Evolutionary conservation across 2,329 filamentous ascomycete species (phyloP).

Genomic region (Cladophialophora bantiana): DNA sequence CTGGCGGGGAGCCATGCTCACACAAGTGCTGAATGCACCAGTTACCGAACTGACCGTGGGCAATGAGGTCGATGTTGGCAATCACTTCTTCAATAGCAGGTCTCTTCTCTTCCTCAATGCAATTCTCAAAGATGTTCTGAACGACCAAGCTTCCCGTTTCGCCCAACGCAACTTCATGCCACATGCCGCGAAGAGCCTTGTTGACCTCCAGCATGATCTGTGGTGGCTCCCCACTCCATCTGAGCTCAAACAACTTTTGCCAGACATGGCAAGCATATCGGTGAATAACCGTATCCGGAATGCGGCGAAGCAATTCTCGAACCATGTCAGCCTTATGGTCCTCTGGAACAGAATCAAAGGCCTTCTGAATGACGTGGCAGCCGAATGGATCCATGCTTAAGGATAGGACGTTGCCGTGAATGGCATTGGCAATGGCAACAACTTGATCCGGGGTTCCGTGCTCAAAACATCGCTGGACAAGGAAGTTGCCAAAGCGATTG

Average conservation of each 20-base stretch:
- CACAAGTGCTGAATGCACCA: slow-evolving; percentile 99
- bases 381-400: slow-evolving; percentile 99
- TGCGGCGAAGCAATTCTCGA: slow-evolving; percentile 91
- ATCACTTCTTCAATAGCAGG: slow-evolving; percentile 97
- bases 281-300: slow-evolving; percentile 97
- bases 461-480: slow-evolving; percentile 98
- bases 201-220: slow-evolving; percentile 99
- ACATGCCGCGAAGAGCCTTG: slow-evolving; percentile 90
- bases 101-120: slow-evolving; percentile 97
- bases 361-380: slow-evolving; percentile 97
- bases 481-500: slow-evolving; percentile 97
- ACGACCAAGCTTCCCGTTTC: slow-evolving; percentile 98
- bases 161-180: slow-evolving; percentile 96
- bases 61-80: slow-evolving; percentile 91
- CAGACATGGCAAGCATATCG: slow-evolving; percentile 98
- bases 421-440: slow-evolving; percentile 90
- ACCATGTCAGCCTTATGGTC: slow-evolving; percentile 99
- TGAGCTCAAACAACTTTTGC: slow-evolving; percentile 98
- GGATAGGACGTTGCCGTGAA: slow-evolving; percentile 90
- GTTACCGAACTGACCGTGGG: slow-evolving; percentile 97
- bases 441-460: slow-evolving; percentile 95
- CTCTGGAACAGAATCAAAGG: slow-evolving; percentile 96
- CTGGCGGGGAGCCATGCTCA: slow-evolving; percentile 88
- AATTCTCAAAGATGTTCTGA: slow-evolving; percentile 99
- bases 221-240: slow-evolving; percentile 92